phyloP scores from a whole-genome alignment of 2,329 filamentous ascomycete genomes.

The Aspergillus tanneri region DNA sequence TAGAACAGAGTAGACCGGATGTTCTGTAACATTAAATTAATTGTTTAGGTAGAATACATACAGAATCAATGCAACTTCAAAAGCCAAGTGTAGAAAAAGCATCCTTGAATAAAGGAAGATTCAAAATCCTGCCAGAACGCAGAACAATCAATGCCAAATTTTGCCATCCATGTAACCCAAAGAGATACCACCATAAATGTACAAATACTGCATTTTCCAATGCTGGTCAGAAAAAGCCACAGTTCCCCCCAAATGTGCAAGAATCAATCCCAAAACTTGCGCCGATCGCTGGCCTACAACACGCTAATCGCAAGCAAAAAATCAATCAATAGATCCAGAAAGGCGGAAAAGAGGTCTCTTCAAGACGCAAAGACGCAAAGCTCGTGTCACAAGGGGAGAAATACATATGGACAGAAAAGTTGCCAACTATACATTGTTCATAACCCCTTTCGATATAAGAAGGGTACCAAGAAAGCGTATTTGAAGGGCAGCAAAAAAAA shows the following conservation, averaged over 20 bases:
- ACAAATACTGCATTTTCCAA: background rate
- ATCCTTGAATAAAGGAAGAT: background rate
- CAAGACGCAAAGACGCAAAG: no score
- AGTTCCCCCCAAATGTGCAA: background rate
- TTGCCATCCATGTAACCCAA: background rate
- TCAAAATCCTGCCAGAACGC: background rate
- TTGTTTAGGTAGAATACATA: no score
- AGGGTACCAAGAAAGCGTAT: slow-evolving; percentile 1
- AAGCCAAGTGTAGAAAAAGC: background rate
- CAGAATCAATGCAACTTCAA: background rate
- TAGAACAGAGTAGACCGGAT: no score
- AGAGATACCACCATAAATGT: background rate
- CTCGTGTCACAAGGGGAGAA: slow-evolving; percentile 3
- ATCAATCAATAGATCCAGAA: background rate
- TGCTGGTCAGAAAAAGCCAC: background rate
- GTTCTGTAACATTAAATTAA: no score
- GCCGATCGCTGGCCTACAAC: slow-evolving; percentile 15
- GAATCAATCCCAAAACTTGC: slow-evolving; percentile 9
- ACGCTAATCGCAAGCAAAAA: slow-evolving; percentile 9
- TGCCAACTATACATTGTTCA: slow-evolving; percentile 3
- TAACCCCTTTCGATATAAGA: slow-evolving; percentile 1
- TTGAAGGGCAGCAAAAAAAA: slow-evolving; percentile 6
- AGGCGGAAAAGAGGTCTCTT: background rate
- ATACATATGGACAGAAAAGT: slow-evolving; percentile 13
- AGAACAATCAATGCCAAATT: background rate